phyloP scores from a whole-genome alignment of 2,329 filamentous ascomycete genomes.

The Hymenoscyphus scutula region DNA sequence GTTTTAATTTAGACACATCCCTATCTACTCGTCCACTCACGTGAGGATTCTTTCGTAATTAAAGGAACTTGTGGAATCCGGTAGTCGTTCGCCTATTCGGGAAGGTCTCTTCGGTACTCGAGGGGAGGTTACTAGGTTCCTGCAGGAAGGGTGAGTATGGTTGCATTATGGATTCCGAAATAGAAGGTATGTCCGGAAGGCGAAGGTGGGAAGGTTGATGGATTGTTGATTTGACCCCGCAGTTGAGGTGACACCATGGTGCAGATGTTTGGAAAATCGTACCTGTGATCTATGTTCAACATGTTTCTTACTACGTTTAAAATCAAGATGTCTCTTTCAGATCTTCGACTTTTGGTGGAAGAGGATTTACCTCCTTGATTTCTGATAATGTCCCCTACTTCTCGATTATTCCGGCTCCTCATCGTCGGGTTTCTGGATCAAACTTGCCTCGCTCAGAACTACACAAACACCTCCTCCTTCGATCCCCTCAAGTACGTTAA shows the following conservation, averaged over 20 bases:
- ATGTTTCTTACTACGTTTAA: not conserved
- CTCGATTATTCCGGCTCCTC: not conserved
- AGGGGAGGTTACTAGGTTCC: constrained; percentile 2
- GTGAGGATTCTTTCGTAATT: not conserved
- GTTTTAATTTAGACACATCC: not conserved
- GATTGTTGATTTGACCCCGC: constrained; percentile 5
- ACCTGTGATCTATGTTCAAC: not conserved
- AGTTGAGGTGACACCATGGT: constrained; percentile 4
- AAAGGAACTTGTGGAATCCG: not conserved
- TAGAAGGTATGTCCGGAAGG: not conserved
- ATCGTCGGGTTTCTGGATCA: not conserved
- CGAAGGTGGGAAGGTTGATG: not conserved
- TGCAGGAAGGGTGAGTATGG: not conserved
- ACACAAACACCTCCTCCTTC: not conserved
- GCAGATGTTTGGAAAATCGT: not conserved
- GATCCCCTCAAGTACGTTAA: constrained; percentile 7
- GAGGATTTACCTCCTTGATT: not conserved
- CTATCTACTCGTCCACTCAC: not conserved
- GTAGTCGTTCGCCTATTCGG: not conserved
- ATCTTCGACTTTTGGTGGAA: not conserved
- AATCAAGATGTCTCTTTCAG: not conserved
- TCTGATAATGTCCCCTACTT: not conserved
- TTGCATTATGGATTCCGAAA: not conserved
- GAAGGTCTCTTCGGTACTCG: constrained; percentile 10
- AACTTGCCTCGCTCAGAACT: not conserved